Conservation (phyloP, 139 green algal genomes). For the Picochlorum sp. region DNA sequence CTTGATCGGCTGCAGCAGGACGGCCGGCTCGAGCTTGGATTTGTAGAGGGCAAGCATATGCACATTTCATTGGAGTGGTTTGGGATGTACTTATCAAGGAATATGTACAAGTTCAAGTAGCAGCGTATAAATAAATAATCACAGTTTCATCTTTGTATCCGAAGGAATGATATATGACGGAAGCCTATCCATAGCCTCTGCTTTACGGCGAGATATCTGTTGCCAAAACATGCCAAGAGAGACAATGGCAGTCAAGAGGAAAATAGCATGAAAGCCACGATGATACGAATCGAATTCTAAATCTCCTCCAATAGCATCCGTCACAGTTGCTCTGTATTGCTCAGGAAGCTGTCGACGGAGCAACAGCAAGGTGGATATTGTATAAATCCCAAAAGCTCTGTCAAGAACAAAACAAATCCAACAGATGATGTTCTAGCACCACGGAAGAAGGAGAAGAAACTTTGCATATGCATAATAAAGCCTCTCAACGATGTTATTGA, state of each 20-base stretch:
- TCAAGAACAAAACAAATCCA: conserved; percentile 63
- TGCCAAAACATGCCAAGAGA: conserved; percentile 33
- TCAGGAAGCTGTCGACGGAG: conserved; percentile 67
- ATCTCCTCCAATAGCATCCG: conserved; percentile 59
- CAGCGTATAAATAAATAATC: background rate
- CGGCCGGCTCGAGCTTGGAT: conserved; percentile 34
- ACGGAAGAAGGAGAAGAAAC: conserved; percentile 43
- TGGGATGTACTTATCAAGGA: conserved; percentile 35
- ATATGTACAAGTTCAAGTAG: conserved; percentile 18
- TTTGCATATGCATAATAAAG: conserved; percentile 66
- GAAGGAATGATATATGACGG: background rate
- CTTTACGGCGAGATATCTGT: conserved; percentile 15
- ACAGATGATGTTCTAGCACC: conserved; percentile 35
- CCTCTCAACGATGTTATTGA: conserved; percentile 66
- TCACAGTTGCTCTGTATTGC: conserved; percentile 52
- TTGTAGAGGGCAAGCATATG: conserved; percentile 59
- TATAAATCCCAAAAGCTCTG: conserved; percentile 70
- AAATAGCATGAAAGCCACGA: conserved; percentile 27
- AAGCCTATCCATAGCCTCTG: conserved; percentile 14
- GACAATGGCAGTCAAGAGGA: conserved; percentile 17
- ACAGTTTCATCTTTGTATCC: background rate
- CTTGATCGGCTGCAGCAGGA: conserved; percentile 54
- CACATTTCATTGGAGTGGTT: conserved; percentile 75
- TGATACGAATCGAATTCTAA: conserved; percentile 84
- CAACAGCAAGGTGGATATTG: conserved; percentile 72